These are phyloP conservation scores for Ogataea zsoltii DNA, from an alignment of 805 yeast species.

Conservation along the genomic window DNA sequence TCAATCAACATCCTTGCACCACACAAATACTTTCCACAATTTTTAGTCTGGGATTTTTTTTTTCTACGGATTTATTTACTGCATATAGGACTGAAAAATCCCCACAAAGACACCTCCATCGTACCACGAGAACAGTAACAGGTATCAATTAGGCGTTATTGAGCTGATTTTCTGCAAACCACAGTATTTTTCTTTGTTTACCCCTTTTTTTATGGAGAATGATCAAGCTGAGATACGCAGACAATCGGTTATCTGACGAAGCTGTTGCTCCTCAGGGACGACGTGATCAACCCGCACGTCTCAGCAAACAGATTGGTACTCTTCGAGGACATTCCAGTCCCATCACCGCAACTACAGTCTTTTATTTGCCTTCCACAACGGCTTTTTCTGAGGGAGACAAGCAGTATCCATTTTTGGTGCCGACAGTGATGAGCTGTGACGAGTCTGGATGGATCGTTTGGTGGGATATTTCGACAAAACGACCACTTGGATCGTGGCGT, in stretches of 20 bases:
- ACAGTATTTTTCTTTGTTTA: no score
- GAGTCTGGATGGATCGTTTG: constrained; percentile 60
- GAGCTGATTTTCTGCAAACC: no score
- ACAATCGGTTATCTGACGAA: not conserved
- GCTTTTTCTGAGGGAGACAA: constrained; percentile 1
- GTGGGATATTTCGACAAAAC: constrained; percentile 61
- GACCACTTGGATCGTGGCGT: constrained; percentile 59
- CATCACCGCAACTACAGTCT: constrained; percentile 11
- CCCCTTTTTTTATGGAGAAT: no score
- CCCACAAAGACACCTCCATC: no score
- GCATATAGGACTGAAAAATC: no score
- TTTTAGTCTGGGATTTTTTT: no score
- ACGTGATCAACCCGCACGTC: not conserved
- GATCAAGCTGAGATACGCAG: not conserved
- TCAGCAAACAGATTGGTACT: constrained; percentile 14
- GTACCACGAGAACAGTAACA: no score
- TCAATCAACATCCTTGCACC: not conserved
- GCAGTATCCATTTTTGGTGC: constrained; percentile 30
- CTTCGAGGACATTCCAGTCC: constrained; percentile 20
- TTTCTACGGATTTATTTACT: no score
- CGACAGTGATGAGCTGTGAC: constrained; percentile 55
- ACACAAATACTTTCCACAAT: no score
- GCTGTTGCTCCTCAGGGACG: not conserved
- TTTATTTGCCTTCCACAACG: constrained; percentile 23
- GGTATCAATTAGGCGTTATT: no score